Evolutionary conservation across 108 stramenopile species (phyloP), one percentile per base, ranked within the genome.

Genomic region (Pelagomonas calceolata): DNA sequence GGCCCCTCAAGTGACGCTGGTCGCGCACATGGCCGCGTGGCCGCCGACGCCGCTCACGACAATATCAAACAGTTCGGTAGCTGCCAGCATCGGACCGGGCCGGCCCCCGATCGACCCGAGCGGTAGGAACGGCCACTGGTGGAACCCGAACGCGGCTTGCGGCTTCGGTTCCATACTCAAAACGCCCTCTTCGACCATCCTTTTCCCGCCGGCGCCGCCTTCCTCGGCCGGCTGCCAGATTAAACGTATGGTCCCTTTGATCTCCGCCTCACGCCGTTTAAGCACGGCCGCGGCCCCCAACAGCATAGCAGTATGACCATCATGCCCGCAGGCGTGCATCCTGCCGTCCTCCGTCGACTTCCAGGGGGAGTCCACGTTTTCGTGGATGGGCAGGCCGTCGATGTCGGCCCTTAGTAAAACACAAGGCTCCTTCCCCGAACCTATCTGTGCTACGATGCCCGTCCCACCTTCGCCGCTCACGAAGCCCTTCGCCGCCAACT

Each of bases 311-410:
- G 88, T 90, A 70, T 96, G 95, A 14, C 87, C 92, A 72, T 96
- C 95, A 74, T 96, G 95, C 26, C 95, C 95, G 75, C 95, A 96
- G 4, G 92, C 95, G 75, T 96, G 95, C 92, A 96, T 94, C 36
- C 73, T 74, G 0, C 91, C 91, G 33, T 74, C 64, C 21, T 78
- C 82, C 36, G 64, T 64, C 5, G 84, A 85, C 64, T 73, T 83
- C 70, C 89, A 92, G 14, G 35, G 72, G 0, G 74, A 68, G 63
- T 75, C 64, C 16, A 88, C 89, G 29, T 69, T 67, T 68, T 96
- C 95, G 17, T 76, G 31, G 70, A 96, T 90, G 29, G 95, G 92
- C 66, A 96, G 68, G 0, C 91, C 93, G 78, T 96, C 95, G 88
- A 96, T 96, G 80, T 96, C 95, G 17, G 95, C 91, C 31, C 95